Evolutionary conservation across 495 filamentous ascomycete genomes (phyloP), one percentile per base, ranked within the genome.

Genomic region (Xylaria nigripes): DNA sequence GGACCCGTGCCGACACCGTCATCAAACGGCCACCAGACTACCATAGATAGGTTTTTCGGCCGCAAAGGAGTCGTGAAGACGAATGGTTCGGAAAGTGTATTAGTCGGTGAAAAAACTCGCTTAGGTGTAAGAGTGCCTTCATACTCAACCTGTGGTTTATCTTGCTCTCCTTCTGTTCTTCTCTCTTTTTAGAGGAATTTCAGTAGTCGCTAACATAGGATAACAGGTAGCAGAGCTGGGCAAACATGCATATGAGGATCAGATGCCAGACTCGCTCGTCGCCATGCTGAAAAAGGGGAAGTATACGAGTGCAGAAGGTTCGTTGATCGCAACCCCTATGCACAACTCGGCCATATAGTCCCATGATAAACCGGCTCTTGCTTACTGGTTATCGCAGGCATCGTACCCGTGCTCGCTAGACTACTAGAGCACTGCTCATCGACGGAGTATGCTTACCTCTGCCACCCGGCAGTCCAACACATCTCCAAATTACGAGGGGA

Each of bases 201-300:
- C 22, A 5, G n/a, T 7, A 25, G 45, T 30, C 5, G 25, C 51
- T 40, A 25, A 54, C 51, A 54, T 50, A n/a, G 48, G 32, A 59
- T 9, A 57, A 29, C 50, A 51, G 25, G 8, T 56, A 61, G 53
- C 64, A 76, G 88, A 96, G 61, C 76, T 98, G 32, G 93, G 93
- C 0, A 87, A 85, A 12, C 82, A 93, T 72, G 88, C 90, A 6
- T 80, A 89, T 63, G 93, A 98, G 66, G 83, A 86, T 34, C 78
- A 81, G 56, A 98, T 98, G 93, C 93, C 93, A 1, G 72, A 72
- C 9, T 87, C 86, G 83, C 79, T 98, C 7, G 76, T 79, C 9
- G 75, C 76, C 19, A 70, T 86, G 61, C 77, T 96, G 3, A 78
- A 85, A 58, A 79, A 74, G 40, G 82, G 84, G 23, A 81, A 81